Evolutionary conservation across 2,329 filamentous ascomycete species (phyloP), one percentile per base, ranked within the genome.

Genomic region (Fusarium beomiforme): DNA sequence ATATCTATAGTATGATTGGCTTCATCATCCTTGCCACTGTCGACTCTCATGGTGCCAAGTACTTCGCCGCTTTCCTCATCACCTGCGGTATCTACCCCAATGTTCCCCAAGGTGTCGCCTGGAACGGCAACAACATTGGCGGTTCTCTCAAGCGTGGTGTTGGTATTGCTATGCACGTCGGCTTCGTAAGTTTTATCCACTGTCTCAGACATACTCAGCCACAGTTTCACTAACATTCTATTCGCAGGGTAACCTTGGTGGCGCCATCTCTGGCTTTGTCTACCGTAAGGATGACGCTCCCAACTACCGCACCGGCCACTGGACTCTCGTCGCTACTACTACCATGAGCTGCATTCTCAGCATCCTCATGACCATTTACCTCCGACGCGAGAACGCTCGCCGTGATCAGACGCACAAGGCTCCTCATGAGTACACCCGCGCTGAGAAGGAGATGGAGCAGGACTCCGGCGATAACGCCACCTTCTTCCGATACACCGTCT

Each of bases 91-190:
- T 80, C 70, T 89, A 89, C 77, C 85, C 86, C 36, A 86, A 87
- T 67, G 85, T 88, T 6, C 86, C 88, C 10, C 83, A 87, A 34
- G 85, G 85, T 43, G 82, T 89, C 59, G 86, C 87, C 31, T 89
- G 87, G 87, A 88, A 88, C 61, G 84, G 84, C n/a, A 87, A 87
- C 77, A 89, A 89, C 71, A 87, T 89, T 51, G 85, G 85, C 5
- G 86, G 86, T 8, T 85, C 84, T 37, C 78, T 86, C 62, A 89
- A 89, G 81, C 82, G 86, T 57, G 85, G 83, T 44, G 86, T 87
- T 13, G 86, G 86, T 19, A 87, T 88, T 55, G 86, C 86, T 33
- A 86, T 88, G 83, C 85, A 87, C 69, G 83, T 87, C 41, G 86
- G 85, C 64, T 82, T 79, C 51, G 78, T 79, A 71, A 77, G 78